Evolutionary conservation across 179 eudicot genomes (phyloP).

Genomic region (Spergularia azorica): DNA sequence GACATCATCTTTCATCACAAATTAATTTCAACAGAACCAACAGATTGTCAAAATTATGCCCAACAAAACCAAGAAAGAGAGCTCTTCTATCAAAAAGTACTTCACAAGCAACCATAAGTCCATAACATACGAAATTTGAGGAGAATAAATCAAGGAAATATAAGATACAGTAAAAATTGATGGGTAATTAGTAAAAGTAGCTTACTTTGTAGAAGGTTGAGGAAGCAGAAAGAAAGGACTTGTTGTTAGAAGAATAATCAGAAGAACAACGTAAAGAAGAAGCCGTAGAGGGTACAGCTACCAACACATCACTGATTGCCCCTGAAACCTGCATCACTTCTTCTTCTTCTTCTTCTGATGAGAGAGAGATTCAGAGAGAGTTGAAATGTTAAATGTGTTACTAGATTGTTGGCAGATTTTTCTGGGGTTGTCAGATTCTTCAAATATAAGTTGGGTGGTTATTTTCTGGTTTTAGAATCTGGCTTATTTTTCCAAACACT

Average conservation of each 20-base stretch:
- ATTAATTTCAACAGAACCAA: background rate
- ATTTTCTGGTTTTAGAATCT: background rate
- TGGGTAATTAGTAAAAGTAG: background rate
- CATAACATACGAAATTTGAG: background rate
- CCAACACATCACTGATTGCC: slow-evolving; percentile 53
- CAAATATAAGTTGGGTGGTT: too few species aligned
- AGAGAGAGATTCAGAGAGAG: background rate
- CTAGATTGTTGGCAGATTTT: background rate
- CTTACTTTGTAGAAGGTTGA: slow-evolving; percentile 24
- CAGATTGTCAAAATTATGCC: background rate
- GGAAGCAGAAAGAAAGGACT: slow-evolving; percentile 20
- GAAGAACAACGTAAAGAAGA: slow-evolving; percentile 38
- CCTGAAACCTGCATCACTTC: slow-evolving; percentile 60
- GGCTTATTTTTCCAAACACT: too few species aligned
- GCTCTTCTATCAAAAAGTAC: too few species aligned
- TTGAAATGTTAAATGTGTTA: background rate
- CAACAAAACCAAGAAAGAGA: too few species aligned
- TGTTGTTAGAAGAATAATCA: slow-evolving; percentile 28
- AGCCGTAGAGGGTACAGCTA: slow-evolving; percentile 42
- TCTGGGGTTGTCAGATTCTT: too few species aligned
- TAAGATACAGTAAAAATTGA: background rate
- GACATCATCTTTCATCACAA: background rate
- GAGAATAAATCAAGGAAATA: background rate
- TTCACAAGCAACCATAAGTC: background rate
- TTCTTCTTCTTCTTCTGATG: background rate